Evolutionary conservation across 495 filamentous ascomycete species (phyloP).

Genomic region (Achaetomiella virescens): DNA sequence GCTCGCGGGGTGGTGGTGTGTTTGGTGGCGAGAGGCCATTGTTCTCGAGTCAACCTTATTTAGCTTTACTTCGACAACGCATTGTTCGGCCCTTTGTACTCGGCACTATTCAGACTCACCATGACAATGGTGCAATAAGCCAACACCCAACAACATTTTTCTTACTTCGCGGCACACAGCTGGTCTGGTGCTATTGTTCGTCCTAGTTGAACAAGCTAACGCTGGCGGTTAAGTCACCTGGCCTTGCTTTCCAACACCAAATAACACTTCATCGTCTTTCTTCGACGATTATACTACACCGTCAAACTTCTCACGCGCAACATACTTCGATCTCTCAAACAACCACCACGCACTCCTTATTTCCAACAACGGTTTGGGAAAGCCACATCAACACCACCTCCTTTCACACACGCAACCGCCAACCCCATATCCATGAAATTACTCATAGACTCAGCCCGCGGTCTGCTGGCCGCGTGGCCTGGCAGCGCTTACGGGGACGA

Average conservation of each 20-base stretch:
- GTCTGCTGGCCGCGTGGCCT: slow-evolving; percentile 23
- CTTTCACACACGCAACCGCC: not conserved
- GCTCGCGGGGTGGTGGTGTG: not conserved
- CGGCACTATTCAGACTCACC: not conserved
- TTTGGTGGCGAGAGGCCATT: not conserved
- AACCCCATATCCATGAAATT: not conserved
- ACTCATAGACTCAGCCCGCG: not conserved
- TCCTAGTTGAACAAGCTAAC: slow-evolving; percentile 3
- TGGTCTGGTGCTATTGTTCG: slow-evolving; percentile 15
- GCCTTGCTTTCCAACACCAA: slow-evolving; percentile 1
- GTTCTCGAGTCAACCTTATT: not conserved
- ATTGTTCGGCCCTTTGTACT: not conserved
- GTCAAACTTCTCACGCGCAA: not conserved
- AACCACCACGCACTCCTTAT: not conserved
- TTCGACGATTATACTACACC: not conserved
- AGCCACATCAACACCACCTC: not conserved
- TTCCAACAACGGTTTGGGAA: not conserved
- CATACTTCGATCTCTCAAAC: too few relatives aligned
- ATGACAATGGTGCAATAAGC: not conserved
- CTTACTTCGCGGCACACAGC: slow-evolving; percentile 4
- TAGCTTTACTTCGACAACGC: not conserved
- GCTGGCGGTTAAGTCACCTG: slow-evolving; percentile 13
- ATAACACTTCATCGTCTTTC: too few relatives aligned
- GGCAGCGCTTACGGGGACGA: slow-evolving; percentile 30
- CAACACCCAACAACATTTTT: not conserved